Percentiles rank a stretch among this genome's conserved stretches.
These are phyloP conservation scores for Myxozyma lipomycoides DNA, from an alignment of 805 yeast genomes.

Conservation along the genomic window DNA sequence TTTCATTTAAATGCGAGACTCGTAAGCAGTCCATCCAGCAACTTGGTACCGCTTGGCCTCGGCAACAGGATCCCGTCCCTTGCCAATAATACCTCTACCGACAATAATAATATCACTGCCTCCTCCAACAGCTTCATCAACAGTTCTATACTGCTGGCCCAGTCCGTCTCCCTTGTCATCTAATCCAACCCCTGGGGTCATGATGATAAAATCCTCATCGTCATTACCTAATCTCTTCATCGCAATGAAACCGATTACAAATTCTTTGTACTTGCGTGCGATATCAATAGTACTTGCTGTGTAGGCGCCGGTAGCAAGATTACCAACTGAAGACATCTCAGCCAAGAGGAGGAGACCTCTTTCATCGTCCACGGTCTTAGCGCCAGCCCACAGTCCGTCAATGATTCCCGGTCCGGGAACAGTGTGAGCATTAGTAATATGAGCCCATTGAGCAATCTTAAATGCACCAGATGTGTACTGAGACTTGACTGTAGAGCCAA, in stretches of 20 bases:
- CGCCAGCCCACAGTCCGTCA: slow-evolving; percentile 75
- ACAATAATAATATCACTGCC: slow-evolving; percentile 97
- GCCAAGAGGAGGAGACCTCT: slow-evolving; percentile 93
- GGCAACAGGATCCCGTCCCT: slow-evolving; percentile 83
- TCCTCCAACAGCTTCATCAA: slow-evolving; percentile 69
- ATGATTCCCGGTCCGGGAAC: slow-evolving; percentile 95
- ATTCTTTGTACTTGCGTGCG: slow-evolving; percentile 79
- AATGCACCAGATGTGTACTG: slow-evolving; percentile 90
- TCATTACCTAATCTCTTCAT: slow-evolving; percentile 77
- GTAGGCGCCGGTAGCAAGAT: slow-evolving; percentile 89
- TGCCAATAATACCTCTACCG: slow-evolving; percentile 95
- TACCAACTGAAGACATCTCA: slow-evolving; percentile 89
- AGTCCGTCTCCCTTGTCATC: slow-evolving; percentile 94
- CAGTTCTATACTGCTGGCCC: slow-evolving; percentile 96
- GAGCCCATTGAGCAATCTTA: slow-evolving; percentile 90
- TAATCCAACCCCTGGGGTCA: slow-evolving; percentile 98
- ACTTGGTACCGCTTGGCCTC: slow-evolving; percentile 85
- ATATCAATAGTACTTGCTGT: slow-evolving; percentile 84
- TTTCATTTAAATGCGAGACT: slow-evolving; percentile 38
- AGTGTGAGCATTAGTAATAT: slow-evolving; percentile 96
- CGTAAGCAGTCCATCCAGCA: slow-evolving; percentile 95
- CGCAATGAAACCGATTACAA: slow-evolving; percentile 95
- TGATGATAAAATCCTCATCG: slow-evolving; percentile 90
- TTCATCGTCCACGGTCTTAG: slow-evolving; percentile 46
- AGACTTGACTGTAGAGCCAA: slow-evolving; percentile 93